A percentile compares a stretch with the other conserved stretches of the same genome.
Evolutionary conservation across 176 grass and related monocot species (phyloP).

Genomic region (Dactylis glomerata): DNA sequence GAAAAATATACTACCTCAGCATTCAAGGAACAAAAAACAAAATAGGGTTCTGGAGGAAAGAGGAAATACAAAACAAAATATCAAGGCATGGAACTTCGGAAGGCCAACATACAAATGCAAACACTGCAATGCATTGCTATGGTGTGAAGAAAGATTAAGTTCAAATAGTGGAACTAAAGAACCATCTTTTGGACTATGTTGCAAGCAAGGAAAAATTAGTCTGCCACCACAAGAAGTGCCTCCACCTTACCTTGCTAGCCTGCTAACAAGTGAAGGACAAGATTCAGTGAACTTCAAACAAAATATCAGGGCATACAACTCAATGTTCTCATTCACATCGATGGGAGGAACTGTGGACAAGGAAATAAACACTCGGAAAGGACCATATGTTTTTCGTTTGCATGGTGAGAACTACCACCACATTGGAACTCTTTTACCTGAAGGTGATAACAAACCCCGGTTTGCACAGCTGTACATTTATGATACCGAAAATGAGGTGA

Average conservation of each 20-base stretch:
- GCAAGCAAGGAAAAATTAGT: neutral
- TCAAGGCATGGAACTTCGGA: neutral
- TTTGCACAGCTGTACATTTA: neutral
- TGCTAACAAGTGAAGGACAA: neutral
- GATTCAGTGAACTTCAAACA: neutral
- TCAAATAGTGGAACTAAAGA: neutral
- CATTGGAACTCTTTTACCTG: neutral
- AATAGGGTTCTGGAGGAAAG: neutral
- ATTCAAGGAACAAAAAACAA: neutral
- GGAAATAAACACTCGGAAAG: neutral
- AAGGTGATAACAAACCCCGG: neutral
- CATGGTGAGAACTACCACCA: neutral
- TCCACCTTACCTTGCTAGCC: neutral
- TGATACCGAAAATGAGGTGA: neutral
- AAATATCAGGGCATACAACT: slow-evolving; percentile 13
- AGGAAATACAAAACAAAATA: neutral
- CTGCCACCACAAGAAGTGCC: neutral
- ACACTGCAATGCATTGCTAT: neutral
- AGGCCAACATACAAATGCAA: neutral
- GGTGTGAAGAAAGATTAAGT: neutral
- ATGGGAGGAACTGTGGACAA: neutral
- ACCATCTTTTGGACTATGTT: neutral
- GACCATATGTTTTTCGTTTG: neutral
- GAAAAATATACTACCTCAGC: neutral
- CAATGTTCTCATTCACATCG: slow-evolving; percentile 9